Conservation (phyloP, 495 filamentous ascomycete species). For the Penicillium simplicissimum region DNA sequence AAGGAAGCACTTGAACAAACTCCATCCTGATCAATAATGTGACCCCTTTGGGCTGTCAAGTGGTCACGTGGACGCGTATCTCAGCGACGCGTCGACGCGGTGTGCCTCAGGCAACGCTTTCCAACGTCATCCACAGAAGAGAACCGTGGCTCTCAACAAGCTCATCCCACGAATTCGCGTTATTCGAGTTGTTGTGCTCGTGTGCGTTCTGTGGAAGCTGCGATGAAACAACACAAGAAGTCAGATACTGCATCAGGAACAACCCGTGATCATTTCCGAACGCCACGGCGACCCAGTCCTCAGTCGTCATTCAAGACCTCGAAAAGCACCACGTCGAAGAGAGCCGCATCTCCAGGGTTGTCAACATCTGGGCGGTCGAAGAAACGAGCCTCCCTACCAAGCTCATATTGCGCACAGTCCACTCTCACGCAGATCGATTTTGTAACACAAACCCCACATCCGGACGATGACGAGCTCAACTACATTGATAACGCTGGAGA, state of each 20-base stretch:
- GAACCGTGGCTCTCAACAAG: background rate
- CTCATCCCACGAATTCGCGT: background rate
- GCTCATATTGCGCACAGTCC: constrained; percentile 28
- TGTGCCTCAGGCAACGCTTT: constrained; percentile 18
- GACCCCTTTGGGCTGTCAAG: background rate
- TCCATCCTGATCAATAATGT: background rate
- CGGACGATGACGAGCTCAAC: constrained; percentile 36
- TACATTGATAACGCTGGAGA: constrained; percentile 28
- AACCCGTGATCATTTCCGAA: constrained; percentile 25
- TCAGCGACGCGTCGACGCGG: constrained; percentile 32
- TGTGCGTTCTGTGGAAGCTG: constrained; percentile 26
- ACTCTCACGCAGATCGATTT: constrained; percentile 50
- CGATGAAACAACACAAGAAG: constrained; percentile 37
- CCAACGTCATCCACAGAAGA: constrained; percentile 19
- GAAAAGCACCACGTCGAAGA: constrained; percentile 23
- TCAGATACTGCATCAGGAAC: constrained; percentile 21
- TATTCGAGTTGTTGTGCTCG: constrained; percentile 3
- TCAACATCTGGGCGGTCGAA: constrained; percentile 23
- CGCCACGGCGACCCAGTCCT: constrained; percentile 28
- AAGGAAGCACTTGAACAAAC: background rate
- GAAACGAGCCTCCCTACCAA: constrained; percentile 26
- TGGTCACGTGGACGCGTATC: constrained; percentile 5
- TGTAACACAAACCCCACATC: constrained; percentile 28
- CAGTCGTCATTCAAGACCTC: constrained; percentile 21
- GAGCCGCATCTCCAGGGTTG: constrained; percentile 24